phyloP scores from a whole-genome alignment of 139 green algal species.

The Chlorella sp. region DNA sequence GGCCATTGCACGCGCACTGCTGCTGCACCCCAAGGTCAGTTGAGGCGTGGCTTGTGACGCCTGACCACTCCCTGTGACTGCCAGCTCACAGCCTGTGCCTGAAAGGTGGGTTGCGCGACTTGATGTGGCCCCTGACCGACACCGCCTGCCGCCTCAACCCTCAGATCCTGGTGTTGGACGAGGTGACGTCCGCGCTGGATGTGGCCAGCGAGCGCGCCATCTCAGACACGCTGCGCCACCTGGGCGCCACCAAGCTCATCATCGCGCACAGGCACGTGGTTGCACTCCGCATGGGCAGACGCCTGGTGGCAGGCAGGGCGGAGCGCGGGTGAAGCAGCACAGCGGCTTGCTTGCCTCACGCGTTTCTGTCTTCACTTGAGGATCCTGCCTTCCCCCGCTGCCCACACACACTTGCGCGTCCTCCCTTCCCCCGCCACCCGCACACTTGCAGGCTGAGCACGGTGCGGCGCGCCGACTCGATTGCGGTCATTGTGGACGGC shows the following conservation, averaged over 20 bases:
- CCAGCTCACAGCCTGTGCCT: too few species aligned
- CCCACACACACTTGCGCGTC: too few species aligned
- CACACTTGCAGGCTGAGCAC: slow-evolving; percentile 69
- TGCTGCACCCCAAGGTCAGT: slow-evolving; percentile 73
- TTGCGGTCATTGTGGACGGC: slow-evolving; percentile 73
- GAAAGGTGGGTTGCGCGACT: not conserved
- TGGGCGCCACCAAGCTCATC: slow-evolving; percentile 79
- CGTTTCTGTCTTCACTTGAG: too few species aligned
- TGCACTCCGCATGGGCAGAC: too few species aligned
- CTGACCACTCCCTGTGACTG: too few species aligned
- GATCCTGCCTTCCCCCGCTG: too few species aligned
- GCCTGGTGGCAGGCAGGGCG: too few species aligned
- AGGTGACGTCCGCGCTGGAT: slow-evolving; percentile 75
- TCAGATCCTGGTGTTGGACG: slow-evolving; percentile 79
- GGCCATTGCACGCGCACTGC: slow-evolving; percentile 81
- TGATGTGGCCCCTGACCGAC: not conserved
- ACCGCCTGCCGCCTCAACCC: not conserved
- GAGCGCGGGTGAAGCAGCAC: too few species aligned
- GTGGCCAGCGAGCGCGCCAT: slow-evolving; percentile 67
- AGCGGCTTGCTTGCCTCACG: too few species aligned
- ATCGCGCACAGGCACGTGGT: slow-evolving; percentile 90
- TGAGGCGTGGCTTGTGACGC: slow-evolving; percentile 18
- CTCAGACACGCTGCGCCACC: slow-evolving; percentile 55
- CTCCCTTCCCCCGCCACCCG: not conserved
- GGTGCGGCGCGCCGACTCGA: slow-evolving; percentile 79